Evolutionary conservation across 1,139 yeast genomes (phyloP).

Genomic region (Suhomyces maxii): DNA sequence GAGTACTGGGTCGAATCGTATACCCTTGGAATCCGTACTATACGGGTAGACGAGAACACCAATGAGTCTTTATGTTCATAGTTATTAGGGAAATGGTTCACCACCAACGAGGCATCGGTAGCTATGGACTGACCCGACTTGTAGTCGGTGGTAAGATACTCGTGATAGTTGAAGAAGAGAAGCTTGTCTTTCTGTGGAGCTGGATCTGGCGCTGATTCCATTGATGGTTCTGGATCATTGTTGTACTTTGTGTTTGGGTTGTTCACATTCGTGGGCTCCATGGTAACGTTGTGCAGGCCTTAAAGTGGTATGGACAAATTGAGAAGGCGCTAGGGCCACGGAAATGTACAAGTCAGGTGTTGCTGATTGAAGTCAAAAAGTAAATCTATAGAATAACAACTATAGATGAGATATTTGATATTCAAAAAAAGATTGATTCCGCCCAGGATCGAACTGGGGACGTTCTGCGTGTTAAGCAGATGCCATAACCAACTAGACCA

Average conservation of each 20-base stretch:
- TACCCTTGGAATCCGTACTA: slow-evolving; percentile 63
- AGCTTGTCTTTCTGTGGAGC: slow-evolving; percentile 16
- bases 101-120: slow-evolving; percentile 35
- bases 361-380: not conserved
- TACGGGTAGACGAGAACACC: slow-evolving; percentile 43
- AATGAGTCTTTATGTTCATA: slow-evolving; percentile 29
- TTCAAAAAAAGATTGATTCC: slow-evolving; percentile 59
- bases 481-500: slow-evolving; percentile 99
- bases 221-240: not conserved
- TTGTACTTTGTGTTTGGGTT: slow-evolving; percentile 17
- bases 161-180: slow-evolving; percentile 66
- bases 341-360: not conserved
- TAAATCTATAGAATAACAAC: not conserved
- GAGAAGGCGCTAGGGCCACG: not conserved
- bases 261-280: slow-evolving; percentile 6
- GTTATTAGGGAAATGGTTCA: slow-evolving; percentile 69
- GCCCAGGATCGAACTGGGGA: slow-evolving; percentile 99
- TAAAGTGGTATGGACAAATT: not conserved
- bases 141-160: slow-evolving; percentile 44
- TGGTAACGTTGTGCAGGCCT: too few relatives aligned
- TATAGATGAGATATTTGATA: too few relatives aligned
- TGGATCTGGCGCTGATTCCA: not conserved
- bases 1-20: slow-evolving; percentile 31
- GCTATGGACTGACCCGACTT: slow-evolving; percentile 14
- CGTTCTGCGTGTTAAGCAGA: slow-evolving; percentile 99